Conservation (phyloP, 805 yeast species). For the Candida montana region DNA sequence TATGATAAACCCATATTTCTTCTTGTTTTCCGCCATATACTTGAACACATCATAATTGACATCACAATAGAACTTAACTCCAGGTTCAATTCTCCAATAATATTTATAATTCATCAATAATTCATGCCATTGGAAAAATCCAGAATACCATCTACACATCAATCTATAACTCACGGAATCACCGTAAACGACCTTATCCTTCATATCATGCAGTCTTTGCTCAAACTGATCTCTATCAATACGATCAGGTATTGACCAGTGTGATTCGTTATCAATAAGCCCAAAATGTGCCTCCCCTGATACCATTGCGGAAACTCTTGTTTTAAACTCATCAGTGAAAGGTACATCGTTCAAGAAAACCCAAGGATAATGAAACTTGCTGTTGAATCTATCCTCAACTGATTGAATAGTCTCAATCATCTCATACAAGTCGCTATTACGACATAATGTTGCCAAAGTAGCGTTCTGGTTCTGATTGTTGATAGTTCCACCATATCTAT, state of each 20-base stretch:
- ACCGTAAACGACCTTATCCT: constrained; percentile 58
- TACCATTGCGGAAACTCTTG: constrained; percentile 43
- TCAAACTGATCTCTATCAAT: constrained; percentile 73
- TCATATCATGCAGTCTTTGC: constrained; percentile 52
- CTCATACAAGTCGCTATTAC: constrained; percentile 50
- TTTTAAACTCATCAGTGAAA: constrained; percentile 67
- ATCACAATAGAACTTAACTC: constrained; percentile 67
- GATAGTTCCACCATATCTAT: no score
- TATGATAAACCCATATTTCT: constrained; percentile 70
- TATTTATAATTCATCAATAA: constrained; percentile 65
- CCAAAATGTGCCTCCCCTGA: constrained; percentile 73
- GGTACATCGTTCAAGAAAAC: constrained; percentile 81
- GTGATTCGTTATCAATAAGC: constrained; percentile 56
- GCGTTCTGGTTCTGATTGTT: constrained; percentile 25
- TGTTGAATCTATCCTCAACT: constrained; percentile 34
- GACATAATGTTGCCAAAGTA: constrained; percentile 48
- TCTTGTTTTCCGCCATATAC: constrained; percentile 53
- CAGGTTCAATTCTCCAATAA: constrained; percentile 95
- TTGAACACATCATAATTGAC: constrained; percentile 52
- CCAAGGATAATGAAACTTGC: constrained; percentile 80
- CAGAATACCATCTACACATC: constrained; percentile 87
- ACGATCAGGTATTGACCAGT: constrained; percentile 84
- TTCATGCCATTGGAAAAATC: constrained; percentile 74
- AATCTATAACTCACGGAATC: constrained; percentile 73
- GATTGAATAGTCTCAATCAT: constrained; percentile 49